Percentiles rank a stretch among this genome's conserved stretches.
Evolutionary conservation across 306 rosid species (phyloP).

Genomic region (Quercus wislizeni): DNA sequence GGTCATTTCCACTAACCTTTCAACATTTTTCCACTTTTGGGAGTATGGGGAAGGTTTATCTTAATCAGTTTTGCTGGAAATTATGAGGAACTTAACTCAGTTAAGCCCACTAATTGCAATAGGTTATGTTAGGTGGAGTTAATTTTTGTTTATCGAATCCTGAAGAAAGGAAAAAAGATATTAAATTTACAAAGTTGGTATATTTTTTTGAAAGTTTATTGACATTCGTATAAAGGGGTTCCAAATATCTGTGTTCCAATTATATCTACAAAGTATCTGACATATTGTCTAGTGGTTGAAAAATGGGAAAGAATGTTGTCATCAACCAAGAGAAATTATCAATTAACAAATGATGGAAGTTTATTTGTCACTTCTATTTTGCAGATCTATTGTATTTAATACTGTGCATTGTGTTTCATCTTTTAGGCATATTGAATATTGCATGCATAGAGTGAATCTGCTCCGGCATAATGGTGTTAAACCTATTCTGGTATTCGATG

Average conservation of each 20-base stretch:
- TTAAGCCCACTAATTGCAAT: not conserved
- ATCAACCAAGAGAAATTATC: not conserved
- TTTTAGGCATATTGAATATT: conserved; percentile 86
- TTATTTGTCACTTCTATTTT: not conserved
- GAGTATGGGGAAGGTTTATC: not conserved
- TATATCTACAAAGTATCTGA: too few relatives aligned
- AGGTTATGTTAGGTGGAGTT: not conserved
- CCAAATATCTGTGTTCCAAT: too few relatives aligned
- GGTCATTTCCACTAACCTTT: not conserved
- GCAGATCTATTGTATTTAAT: not conserved
- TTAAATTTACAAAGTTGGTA: too few relatives aligned
- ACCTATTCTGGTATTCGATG: conserved; percentile 91
- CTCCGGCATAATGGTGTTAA: conserved; percentile 73
- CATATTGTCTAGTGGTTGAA: not conserved
- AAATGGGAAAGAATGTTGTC: not conserved
- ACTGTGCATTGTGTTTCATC: conserved; percentile 14
- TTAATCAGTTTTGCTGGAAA: not conserved
- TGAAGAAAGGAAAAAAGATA: too few relatives aligned
- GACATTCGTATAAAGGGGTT: too few relatives aligned
- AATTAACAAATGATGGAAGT: not conserved
- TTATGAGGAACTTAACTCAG: not conserved
- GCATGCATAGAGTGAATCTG: conserved; percentile 88
- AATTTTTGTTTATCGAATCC: too few relatives aligned
- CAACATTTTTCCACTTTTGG: not conserved
- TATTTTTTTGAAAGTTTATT: too few relatives aligned